These are phyloP conservation scores for Xylogone sp. DNA, from an alignment of 2,329 filamentous ascomycete species.

Conservation along the genomic window DNA sequence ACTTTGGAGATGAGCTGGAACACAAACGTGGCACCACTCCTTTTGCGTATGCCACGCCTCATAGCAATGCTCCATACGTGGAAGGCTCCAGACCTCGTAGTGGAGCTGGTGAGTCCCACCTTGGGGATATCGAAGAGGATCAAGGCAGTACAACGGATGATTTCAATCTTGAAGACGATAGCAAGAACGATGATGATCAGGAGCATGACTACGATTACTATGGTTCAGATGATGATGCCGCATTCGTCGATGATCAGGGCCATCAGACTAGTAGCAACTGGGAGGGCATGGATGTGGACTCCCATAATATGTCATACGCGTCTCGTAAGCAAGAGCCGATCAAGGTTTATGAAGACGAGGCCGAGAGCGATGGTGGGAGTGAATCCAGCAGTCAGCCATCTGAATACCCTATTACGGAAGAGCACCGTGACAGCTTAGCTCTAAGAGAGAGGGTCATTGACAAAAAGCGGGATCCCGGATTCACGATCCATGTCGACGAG, in stretches of 20 bases:
- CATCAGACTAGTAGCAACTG: conserved; percentile 23
- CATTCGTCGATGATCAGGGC: conserved; percentile 14
- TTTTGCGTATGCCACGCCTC: conserved; percentile 72
- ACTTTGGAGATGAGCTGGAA: conserved; percentile 17
- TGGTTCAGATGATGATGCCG: conserved; percentile 7
- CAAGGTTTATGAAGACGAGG: conserved; percentile 23
- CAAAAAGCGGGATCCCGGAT: conserved; percentile 5
- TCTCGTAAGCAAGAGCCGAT: conserved; percentile 22
- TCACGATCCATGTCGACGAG: conserved; percentile 25
- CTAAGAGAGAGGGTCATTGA: background rate
- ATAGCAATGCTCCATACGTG: conserved; percentile 54
- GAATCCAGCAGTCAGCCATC: conserved; percentile 48
- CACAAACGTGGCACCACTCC: conserved; percentile 47
- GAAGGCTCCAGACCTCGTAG: conserved; percentile 10
- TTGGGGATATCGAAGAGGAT: conserved; percentile 10
- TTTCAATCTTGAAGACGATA: conserved; percentile 18
- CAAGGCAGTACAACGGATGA: conserved; percentile 7
- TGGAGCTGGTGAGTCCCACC: conserved; percentile 8
- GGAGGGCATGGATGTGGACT: conserved; percentile 20
- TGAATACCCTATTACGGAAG: conserved; percentile 52
- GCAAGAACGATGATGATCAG: conserved; percentile 21
- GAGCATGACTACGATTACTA: conserved; percentile 21
- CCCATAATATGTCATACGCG: background rate
- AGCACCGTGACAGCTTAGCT: conserved; percentile 14
- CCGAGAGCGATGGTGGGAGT: conserved; percentile 22